Conservation (phyloP, 2,329 filamentous ascomycete species). For the Mycogone perniciosa region DNA sequence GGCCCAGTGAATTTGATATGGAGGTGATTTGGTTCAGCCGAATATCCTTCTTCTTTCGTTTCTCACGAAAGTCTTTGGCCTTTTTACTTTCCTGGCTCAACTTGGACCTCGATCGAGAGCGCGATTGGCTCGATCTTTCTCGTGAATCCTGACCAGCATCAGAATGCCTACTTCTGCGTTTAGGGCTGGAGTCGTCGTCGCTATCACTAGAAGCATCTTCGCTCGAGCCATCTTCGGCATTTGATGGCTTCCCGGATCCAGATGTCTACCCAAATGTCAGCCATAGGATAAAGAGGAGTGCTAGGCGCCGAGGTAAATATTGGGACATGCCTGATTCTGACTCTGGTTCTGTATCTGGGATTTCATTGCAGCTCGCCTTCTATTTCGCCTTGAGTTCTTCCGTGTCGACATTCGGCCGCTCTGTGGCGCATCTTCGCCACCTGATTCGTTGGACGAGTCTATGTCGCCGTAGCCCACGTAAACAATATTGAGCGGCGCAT, state of each 20-base stretch:
- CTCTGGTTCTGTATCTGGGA: neutral
- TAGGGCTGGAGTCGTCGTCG: constrained; percentile 19
- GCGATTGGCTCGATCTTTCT: constrained; percentile 23
- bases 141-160: constrained; percentile 17
- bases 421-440: constrained; percentile 28
- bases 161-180: constrained; percentile 23
- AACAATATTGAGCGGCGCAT: constrained; percentile 49
- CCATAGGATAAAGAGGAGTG: neutral
- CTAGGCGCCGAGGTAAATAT: neutral
- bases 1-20: constrained; percentile 43
- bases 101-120: constrained; percentile 27
- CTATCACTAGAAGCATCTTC: constrained; percentile 22
- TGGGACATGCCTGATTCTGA: neutral
- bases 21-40: constrained; percentile 58
- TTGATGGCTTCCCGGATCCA: neutral
- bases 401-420: constrained; percentile 29
- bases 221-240: constrained; percentile 21
- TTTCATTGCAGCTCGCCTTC: constrained; percentile 10
- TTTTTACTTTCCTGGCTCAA: constrained; percentile 22
- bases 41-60: constrained; percentile 59
- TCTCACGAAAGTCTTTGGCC: constrained; percentile 48
- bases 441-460: constrained; percentile 34
- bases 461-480: constrained; percentile 50
- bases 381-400: constrained; percentile 2
- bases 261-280: constrained; percentile 2